Conservation (phyloP, 768 basidiomycete genomes). For the Hirschioporus abietinus region DNA sequence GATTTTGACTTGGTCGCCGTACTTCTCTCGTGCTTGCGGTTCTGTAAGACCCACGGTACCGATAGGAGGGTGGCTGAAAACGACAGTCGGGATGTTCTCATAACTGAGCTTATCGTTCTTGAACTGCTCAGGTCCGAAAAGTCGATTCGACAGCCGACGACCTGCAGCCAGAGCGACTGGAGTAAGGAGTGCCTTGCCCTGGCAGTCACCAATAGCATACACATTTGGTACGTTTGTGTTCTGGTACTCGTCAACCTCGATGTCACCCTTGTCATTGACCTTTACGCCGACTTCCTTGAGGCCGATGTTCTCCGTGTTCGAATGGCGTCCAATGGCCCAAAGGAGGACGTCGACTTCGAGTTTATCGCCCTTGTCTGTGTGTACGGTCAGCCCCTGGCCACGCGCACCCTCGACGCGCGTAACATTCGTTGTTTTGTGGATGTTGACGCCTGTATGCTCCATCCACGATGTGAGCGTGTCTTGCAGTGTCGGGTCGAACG, state of each 20-base stretch:
- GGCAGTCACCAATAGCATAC: conserved; percentile 86
- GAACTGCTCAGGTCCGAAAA: conserved; percentile 84
- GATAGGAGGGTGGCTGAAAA: conserved; percentile 95
- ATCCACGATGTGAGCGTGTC: conserved; percentile 87
- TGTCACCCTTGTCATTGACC: conserved; percentile 72
- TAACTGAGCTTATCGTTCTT: conserved; percentile 87
- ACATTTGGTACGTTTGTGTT: conserved; percentile 67
- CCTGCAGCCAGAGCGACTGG: conserved; percentile 98
- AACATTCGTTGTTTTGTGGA: conserved; percentile 78
- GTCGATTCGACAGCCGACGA: conserved; percentile 77
- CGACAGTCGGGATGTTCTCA: conserved; percentile 88
- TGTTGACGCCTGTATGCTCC: conserved; percentile 86
- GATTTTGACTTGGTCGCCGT: conserved; percentile 86
- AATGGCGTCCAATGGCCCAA: conserved; percentile 91
- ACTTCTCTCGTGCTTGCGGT: conserved; percentile 80
- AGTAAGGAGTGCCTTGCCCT: conserved; percentile 88
- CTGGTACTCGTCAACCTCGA: conserved; percentile 90
- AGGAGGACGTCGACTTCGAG: conserved; percentile 83
- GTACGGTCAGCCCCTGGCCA: conserved; percentile 69
- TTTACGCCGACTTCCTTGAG: conserved; percentile 74
- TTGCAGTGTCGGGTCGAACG: conserved; percentile 86
- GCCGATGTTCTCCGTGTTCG: conserved; percentile 75
- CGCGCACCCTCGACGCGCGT: conserved; percentile 69
- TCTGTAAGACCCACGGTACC: conserved; percentile 96
- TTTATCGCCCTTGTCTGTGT: conserved; percentile 66